Evolutionary conservation across 2,329 filamentous ascomycete species (phyloP), one percentile per base, ranked within the genome.

Genomic region (Diaporthe caulivora): DNA sequence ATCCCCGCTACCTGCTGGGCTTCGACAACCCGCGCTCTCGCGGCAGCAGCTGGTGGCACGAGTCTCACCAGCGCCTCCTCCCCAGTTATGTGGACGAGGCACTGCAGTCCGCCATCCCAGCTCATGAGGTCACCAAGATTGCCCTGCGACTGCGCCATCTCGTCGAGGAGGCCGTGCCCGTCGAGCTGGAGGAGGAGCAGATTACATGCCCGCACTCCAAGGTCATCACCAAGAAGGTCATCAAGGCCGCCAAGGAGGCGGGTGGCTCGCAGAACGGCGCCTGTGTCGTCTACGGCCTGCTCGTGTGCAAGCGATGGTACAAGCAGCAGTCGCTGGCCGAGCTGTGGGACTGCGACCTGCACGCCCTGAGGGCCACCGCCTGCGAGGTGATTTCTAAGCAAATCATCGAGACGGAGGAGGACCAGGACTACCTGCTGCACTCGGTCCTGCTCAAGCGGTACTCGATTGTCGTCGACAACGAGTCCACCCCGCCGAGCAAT

Each of bases 311-410:
- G 81, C 85, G 86, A 70, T 93, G 91, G 91, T 98, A 98, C 83
- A 92, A 90, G 80, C 91, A 90, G 75, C 95, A 98, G 84, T 91
- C 95, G 1, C 76, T 88, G 37, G 82, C 92, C 9, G 97, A 99
- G 86, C 90, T 98, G 2, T 99, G 96, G 95, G 96, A 99, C 82
- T 92, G 95, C 9, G 93, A 95, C 74, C 87, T 98, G 51, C 94
- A 98, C 81, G 85, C 92, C 54, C 86, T 97, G 49, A 91, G 96
- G 40, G 94, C 95, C 2, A 86, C 89, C 2, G 95, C 97, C 18
- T 98, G 95, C 80, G 95, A 98, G 82, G 92, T 98, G 62, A 93
- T 99, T 79, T 95, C 97, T 26, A 99, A 98, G 86, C 87, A 89
- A 31, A 86, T 92, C 77, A 98, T 99, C 79, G 97, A 99, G 83